A percentile compares a stretch with the other conserved stretches of the same genome.
Evolutionary conservation across 1,139 yeast genomes (phyloP).

Genomic region (Yamadazyma diddensiae): DNA sequence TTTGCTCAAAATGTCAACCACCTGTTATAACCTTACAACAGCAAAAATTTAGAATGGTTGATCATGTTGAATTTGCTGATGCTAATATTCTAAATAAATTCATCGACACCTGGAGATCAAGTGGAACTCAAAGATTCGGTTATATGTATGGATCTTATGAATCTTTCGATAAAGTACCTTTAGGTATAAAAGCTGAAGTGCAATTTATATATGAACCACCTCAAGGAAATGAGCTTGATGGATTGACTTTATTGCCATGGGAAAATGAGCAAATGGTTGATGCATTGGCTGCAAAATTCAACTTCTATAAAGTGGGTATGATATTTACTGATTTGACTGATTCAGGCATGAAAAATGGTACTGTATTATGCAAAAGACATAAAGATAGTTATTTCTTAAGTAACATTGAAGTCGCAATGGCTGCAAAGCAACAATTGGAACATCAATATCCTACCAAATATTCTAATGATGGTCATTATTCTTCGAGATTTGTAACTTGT

Average conservation of each 20-base stretch:
- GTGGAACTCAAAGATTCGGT: slow-evolving; percentile 87
- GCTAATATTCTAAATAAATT: slow-evolving; percentile 73
- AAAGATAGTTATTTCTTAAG: slow-evolving; percentile 86
- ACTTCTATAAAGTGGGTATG: slow-evolving; percentile 72
- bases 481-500: slow-evolving; percentile 92
- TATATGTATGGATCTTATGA: slow-evolving; percentile 80
- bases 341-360: slow-evolving; percentile 81
- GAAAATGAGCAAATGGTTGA: slow-evolving; percentile 56
- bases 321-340: slow-evolving; percentile 90
- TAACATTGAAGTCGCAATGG: slow-evolving; percentile 81
- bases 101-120: slow-evolving; percentile 86
- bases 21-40: slow-evolving; percentile 89
- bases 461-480: slow-evolving; percentile 64
- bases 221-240: slow-evolving; percentile 83
- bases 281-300: slow-evolving; percentile 56
- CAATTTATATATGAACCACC: slow-evolving; percentile 94
- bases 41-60: slow-evolving; percentile 93
- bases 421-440: slow-evolving; percentile 71
- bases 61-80: slow-evolving; percentile 88
- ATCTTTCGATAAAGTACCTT: slow-evolving; percentile 75
- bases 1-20: slow-evolving; percentile 97
- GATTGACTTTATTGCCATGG: slow-evolving; percentile 66
- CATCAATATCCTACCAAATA: slow-evolving; percentile 68
- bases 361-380: slow-evolving; percentile 90
- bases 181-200: slow-evolving; percentile 91